Conservation (phyloP, 306 rosid genomes). For the Rubus parviflorus region DNA sequence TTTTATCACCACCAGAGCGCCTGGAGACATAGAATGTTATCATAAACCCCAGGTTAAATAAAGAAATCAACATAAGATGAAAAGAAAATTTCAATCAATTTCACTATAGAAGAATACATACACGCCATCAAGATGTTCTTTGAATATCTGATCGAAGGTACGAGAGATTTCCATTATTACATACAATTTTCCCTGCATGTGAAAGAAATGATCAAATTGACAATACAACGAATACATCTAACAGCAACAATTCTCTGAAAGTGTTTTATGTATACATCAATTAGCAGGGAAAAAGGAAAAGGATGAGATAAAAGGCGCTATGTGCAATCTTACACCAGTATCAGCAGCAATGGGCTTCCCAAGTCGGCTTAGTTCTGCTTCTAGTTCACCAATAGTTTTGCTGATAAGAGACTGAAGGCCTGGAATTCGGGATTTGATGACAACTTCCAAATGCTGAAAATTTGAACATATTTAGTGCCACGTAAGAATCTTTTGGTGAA, state of each 20-base stretch:
- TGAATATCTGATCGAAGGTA: constrained; percentile 48
- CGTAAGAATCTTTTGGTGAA: background rate
- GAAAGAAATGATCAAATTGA: background rate
- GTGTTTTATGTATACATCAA: background rate
- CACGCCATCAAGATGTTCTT: constrained; percentile 55
- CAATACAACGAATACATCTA: background rate
- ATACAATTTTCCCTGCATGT: constrained; percentile 42
- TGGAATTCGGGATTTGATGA: constrained; percentile 47
- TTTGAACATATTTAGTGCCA: background rate
- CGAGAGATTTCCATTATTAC: constrained; percentile 51
- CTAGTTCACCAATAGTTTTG: constrained; percentile 45
- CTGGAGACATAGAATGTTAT: constrained; percentile 18
- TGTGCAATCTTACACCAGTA: constrained; percentile 40
- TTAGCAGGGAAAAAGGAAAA: background rate
- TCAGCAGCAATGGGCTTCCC: constrained; percentile 47
- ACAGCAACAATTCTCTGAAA: background rate
- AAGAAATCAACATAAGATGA: constrained; percentile 1
- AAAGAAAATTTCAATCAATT: constrained; percentile 1
- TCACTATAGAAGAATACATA: constrained; percentile 16
- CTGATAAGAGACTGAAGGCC: constrained; percentile 47
- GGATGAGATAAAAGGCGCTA: background rate
- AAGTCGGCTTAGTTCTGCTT: constrained; percentile 43
- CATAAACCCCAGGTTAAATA: constrained; percentile 12
- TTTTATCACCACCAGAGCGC: constrained; percentile 51
- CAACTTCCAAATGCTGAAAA: constrained; percentile 46